Conservation (phyloP, 139 green algal species). For the Chlorella vulgaris region DNA sequence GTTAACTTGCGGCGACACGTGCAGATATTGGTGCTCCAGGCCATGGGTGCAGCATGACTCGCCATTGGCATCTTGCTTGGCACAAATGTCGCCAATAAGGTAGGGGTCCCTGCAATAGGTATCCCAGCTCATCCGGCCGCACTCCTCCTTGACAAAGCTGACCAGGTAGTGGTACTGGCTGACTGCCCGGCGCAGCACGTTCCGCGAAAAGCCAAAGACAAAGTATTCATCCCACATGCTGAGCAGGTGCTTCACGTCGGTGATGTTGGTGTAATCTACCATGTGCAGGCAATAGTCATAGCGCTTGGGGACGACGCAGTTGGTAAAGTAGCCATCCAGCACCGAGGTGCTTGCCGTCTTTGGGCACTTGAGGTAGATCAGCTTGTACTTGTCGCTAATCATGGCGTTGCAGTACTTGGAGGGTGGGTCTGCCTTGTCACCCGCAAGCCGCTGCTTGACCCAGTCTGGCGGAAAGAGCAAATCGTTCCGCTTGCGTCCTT, state of each 20-base stretch:
- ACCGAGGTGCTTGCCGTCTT: conserved; percentile 19
- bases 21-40: conserved; percentile 19
- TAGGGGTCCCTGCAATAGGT: neutral
- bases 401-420: conserved; percentile 9
- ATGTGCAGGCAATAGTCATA: neutral
- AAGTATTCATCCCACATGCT: conserved; percentile 15
- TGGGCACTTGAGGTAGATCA: conserved; percentile 19
- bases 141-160: neutral
- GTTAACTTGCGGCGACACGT: neutral
- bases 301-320: neutral
- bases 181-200: conserved; percentile 16
- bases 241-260: neutral
- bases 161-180: conserved; percentile 12
- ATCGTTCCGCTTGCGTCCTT: neutral
- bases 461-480: neutral
- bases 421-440: neutral
- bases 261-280: neutral
- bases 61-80: neutral
- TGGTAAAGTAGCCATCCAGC: neutral
- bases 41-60: neutral
- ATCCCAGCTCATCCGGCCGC: neutral
- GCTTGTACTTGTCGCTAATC: conserved; percentile 12
- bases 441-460: neutral
- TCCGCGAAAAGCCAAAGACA: conserved; percentile 19
- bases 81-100: neutral